phyloP scores from a whole-genome alignment of 345 rosid genomes.

The Punica granatum region DNA sequence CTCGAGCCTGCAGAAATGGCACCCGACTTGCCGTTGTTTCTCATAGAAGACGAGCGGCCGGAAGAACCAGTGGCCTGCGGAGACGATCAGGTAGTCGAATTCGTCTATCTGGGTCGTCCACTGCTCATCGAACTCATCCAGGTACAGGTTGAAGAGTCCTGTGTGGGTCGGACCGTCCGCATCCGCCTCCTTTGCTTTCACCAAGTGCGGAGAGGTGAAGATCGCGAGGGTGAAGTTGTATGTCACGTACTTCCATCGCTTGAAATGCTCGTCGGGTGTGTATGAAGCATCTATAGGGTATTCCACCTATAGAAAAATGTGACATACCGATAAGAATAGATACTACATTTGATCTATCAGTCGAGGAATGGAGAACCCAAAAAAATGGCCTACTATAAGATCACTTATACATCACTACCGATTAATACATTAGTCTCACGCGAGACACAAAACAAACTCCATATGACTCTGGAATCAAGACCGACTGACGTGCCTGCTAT shows the following conservation, averaged over 20 bases:
- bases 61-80: slow-evolving; percentile 75
- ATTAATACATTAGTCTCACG: too few species aligned
- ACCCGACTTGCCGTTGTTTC: slow-evolving; percentile 32
- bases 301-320: slow-evolving; percentile 37
- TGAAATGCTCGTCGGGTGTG: slow-evolving; percentile 48
- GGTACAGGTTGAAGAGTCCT: slow-evolving; percentile 47
- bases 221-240: slow-evolving; percentile 63
- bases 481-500: too few species aligned
- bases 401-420: too few species aligned
- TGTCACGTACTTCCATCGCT: slow-evolving; percentile 47
- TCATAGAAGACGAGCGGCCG: slow-evolving; percentile 53
- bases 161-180: slow-evolving; percentile 30
- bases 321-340: background rate
- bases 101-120: slow-evolving; percentile 54
- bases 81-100: slow-evolving; percentile 56
- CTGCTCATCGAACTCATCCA: slow-evolving; percentile 42
- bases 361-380: too few species aligned
- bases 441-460: too few species aligned
- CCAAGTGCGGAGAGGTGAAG: slow-evolving; percentile 60
- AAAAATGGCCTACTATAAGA: too few species aligned
- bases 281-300: slow-evolving; percentile 59
- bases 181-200: slow-evolving; percentile 33
- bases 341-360: too few species aligned
- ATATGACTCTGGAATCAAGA: too few species aligned
- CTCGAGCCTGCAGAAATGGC: slow-evolving; percentile 44